Conservation (phyloP, 768 basidiomycete genomes). For the Rhizopogon roseolus region DNA sequence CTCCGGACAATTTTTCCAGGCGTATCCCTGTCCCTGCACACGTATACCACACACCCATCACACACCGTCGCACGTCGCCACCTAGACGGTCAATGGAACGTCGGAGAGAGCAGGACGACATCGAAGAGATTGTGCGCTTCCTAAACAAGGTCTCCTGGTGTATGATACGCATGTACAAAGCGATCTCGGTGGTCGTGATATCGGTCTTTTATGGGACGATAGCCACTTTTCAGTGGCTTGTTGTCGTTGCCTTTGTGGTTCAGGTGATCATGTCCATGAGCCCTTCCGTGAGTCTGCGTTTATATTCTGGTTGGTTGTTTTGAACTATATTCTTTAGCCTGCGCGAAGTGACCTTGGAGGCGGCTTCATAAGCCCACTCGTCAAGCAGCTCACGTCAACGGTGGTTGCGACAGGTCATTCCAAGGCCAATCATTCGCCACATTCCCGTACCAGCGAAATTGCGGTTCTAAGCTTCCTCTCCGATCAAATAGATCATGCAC, state of each 20-base stretch:
- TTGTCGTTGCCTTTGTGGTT: not conserved
- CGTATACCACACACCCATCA: not conserved
- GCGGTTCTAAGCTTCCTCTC: conserved; percentile 21
- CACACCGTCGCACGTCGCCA: not conserved
- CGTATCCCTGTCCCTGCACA: not conserved
- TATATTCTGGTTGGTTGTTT: not conserved
- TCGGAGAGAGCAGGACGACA: conserved; percentile 1
- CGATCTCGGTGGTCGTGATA: not conserved
- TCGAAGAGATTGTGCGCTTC: conserved; percentile 43
- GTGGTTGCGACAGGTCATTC: not conserved
- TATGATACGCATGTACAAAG: not conserved
- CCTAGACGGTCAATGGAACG: not conserved
- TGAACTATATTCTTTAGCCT: not conserved
- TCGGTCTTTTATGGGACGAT: not conserved
- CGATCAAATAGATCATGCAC: conserved; percentile 25
- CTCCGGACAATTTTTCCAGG: not conserved
- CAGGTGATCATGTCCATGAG: not conserved
- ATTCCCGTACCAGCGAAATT: not conserved
- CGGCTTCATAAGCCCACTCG: not conserved
- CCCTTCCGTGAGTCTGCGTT: not conserved
- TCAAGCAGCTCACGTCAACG: not conserved
- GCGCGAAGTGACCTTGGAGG: not conserved
- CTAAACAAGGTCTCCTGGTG: conserved; percentile 35
- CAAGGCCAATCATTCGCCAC: not conserved
- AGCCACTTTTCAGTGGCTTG: not conserved